Evolutionary conservation across 169 alveolate species (phyloP).

Genomic region (Amoebophrya sp.): DNA sequence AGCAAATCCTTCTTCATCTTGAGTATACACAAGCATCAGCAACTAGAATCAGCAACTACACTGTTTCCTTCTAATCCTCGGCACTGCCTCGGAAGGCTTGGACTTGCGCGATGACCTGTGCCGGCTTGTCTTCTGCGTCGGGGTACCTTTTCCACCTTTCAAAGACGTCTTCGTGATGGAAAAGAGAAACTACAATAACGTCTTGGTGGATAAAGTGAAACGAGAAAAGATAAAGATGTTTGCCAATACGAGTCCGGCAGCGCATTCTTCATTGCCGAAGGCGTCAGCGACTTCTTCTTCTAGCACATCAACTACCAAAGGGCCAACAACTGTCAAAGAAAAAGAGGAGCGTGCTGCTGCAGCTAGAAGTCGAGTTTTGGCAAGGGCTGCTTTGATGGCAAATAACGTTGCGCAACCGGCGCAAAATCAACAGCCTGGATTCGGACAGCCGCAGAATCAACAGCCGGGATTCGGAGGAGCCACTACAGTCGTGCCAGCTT

Average conservation of each 20-base stretch:
- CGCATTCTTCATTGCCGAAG: background rate
- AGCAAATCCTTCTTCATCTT: no score
- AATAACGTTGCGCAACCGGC: background rate
- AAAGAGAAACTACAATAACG: background rate
- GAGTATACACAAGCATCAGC: no score
- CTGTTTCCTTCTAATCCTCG: no score
- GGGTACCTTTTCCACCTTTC: background rate
- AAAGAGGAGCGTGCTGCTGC: background rate
- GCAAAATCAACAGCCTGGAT: no score
- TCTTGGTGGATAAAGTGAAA: background rate
- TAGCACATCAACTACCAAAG: background rate
- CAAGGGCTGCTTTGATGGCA: background rate
- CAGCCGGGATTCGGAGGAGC: no score
- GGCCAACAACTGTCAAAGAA: background rate
- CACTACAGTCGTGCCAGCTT: no score
- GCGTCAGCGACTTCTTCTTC: background rate
- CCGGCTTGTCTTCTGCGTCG: constrained; percentile 6
- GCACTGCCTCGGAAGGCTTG: background rate
- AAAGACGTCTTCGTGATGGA: background rate
- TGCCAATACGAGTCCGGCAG: background rate
- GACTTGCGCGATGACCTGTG: background rate
- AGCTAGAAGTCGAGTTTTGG: background rate
- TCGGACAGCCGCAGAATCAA: no score
- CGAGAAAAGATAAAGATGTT: background rate
- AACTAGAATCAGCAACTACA: no score